These are phyloP conservation scores for Jatropha multifida DNA, from an alignment of 441 rosid genomes.

Conservation along the genomic window DNA sequence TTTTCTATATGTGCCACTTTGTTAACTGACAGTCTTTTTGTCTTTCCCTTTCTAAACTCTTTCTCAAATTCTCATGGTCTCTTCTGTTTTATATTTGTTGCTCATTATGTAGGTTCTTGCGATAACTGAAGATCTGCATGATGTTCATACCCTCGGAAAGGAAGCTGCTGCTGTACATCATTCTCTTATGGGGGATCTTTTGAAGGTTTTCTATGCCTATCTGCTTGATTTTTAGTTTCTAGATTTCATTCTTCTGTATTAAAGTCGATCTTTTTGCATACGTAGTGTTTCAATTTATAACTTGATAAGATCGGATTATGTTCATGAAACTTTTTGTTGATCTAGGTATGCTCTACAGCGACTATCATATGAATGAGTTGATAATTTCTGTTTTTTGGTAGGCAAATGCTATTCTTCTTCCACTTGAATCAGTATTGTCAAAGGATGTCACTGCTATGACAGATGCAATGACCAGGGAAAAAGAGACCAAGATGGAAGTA, in stretches of 20 bases:
- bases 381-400: constrained; percentile 36
- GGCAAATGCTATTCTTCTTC: constrained; percentile 84
- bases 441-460: constrained; percentile 92
- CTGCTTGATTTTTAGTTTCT: constrained; percentile 15
- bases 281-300: constrained; percentile 3
- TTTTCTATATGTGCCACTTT: neutral
- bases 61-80: neutral
- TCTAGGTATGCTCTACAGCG: constrained; percentile 19
- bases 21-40: neutral
- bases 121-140: constrained; percentile 89
- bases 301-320: neutral
- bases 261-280: constrained; percentile 7
- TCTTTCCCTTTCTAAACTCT: constrained; percentile 2
- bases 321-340: constrained; percentile 12
- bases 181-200: constrained; percentile 80
- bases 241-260: constrained; percentile 7
- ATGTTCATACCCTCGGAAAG: constrained; percentile 85
- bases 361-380: constrained; percentile 19
- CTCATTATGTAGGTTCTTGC: constrained; percentile 69
- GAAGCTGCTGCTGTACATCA: constrained; percentile 75
- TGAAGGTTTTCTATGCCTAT: constrained; percentile 55
- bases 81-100: constrained; percentile 14
- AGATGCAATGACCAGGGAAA: constrained; percentile 74
- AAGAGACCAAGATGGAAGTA: constrained; percentile 77
- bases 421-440: constrained; percentile 73